A percentile compares a stretch with the other conserved stretches of the same genome.
phyloP scores from a whole-genome alignment of 2,329 filamentous ascomycete genomes.

The Cercospora nicotianae region DNA sequence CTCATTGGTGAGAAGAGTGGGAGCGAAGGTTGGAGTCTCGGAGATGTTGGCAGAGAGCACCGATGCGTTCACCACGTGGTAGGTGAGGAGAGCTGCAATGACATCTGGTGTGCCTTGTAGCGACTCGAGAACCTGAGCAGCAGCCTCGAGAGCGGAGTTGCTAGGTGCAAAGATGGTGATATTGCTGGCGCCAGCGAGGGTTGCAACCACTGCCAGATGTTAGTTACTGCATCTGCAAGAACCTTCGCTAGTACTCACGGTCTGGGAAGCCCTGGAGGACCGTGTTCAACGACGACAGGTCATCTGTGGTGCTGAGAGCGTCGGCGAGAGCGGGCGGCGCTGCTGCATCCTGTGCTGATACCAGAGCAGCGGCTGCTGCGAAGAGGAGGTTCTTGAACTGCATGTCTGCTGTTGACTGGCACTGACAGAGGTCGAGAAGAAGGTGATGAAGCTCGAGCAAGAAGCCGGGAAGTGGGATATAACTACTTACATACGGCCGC shows the following conservation, averaged over 20 bases:
- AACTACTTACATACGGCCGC: conserved; percentile 3
- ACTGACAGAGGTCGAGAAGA: neutral
- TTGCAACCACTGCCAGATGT: conserved; percentile 32
- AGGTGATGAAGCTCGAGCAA: neutral
- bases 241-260: neutral
- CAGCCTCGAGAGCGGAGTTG: conserved; percentile 50
- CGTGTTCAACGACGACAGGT: conserved; percentile 22
- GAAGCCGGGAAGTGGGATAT: neutral
- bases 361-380: conserved; percentile 38
- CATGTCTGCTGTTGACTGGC: conserved; percentile 35
- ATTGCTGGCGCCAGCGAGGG: conserved; percentile 44
- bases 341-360: conserved; percentile 34
- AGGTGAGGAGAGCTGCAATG: conserved; percentile 53
- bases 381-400: conserved; percentile 42
- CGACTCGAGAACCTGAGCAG: conserved; percentile 39
- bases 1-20: conserved; percentile 52
- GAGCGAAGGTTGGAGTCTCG: conserved; percentile 44
- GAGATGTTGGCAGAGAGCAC: conserved; percentile 44
- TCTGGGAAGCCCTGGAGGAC: conserved; percentile 21
- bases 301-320: conserved; percentile 36
- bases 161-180: conserved; percentile 61
- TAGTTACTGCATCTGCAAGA: neutral
- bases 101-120: conserved; percentile 38
- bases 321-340: conserved; percentile 39
- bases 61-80: conserved; percentile 60